Evolutionary conservation across 805 yeast species (phyloP).

Genomic region (Candida vartiovaarae): DNA sequence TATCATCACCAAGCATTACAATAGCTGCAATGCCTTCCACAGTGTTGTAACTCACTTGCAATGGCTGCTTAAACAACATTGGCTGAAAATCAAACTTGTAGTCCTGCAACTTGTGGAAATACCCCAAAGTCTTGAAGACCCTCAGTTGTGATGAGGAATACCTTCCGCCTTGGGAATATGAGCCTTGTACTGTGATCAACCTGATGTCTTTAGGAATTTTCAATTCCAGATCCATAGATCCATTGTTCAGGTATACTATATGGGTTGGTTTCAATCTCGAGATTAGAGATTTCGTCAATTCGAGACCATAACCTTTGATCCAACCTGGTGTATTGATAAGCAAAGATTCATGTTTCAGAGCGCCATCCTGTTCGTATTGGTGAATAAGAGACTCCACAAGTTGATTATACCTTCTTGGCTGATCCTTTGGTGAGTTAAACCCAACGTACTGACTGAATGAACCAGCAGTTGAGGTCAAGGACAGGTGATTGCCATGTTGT

Average conservation of each 20-base stretch:
- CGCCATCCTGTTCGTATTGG: constrained; percentile 26
- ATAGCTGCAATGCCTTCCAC: constrained; percentile 31
- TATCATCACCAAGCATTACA: constrained; percentile 27
- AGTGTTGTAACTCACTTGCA: constrained; percentile 32
- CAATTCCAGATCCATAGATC: constrained; percentile 21
- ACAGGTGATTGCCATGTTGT: constrained; percentile 30
- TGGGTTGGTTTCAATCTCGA: constrained; percentile 43
- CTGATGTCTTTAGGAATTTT: constrained; percentile 22
- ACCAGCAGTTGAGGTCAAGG: constrained; percentile 12
- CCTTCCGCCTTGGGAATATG: constrained; percentile 14
- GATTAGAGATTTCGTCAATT: constrained; percentile 42
- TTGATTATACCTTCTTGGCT: constrained; percentile 48
- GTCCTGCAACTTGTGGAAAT: constrained; percentile 39
- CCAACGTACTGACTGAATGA: constrained; percentile 44
- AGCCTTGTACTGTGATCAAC: constrained; percentile 31
- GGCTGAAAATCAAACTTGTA: constrained; percentile 36
- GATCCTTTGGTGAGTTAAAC: constrained; percentile 57
- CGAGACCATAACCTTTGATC: constrained; percentile 82
- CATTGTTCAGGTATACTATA: constrained; percentile 48
- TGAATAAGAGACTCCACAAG: constrained; percentile 36
- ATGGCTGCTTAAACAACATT: constrained; percentile 32
- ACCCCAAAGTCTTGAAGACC: constrained; percentile 40
- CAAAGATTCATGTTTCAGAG: constrained; percentile 26
- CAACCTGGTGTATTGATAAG: constrained; percentile 84
- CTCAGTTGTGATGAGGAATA: constrained; percentile 49